phyloP scores from a whole-genome alignment of 2,329 filamentous ascomycete species.

The Teratosphaeriaceae sp. region DNA sequence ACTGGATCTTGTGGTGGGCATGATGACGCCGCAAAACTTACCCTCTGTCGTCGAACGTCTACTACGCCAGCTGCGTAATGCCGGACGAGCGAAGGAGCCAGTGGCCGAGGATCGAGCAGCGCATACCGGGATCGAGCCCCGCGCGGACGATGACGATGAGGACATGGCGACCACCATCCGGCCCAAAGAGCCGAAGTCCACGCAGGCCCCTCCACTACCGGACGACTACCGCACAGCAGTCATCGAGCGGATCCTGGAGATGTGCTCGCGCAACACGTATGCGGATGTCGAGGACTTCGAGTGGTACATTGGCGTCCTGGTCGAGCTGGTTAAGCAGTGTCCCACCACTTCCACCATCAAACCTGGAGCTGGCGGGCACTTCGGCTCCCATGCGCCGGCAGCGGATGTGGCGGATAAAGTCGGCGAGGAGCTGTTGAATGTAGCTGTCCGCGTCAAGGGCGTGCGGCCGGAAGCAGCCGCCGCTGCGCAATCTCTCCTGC shows the following conservation, averaged over 20 bases:
- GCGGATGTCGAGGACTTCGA: conserved; percentile 83
- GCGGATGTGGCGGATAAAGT: conserved; percentile 64
- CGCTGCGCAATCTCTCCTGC: conserved; percentile 69
- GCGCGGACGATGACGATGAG: conserved; percentile 52
- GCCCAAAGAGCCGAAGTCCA: conserved; percentile 43
- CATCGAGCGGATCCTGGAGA: conserved; percentile 72
- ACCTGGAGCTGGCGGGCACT: conserved; percentile 10
- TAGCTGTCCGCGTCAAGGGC: conserved; percentile 84
- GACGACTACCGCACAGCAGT: conserved; percentile 82
- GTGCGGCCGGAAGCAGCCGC: conserved; percentile 73
- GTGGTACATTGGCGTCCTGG: conserved; percentile 90
- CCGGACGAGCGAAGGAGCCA: conserved; percentile 49
- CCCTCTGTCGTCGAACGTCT: conserved; percentile 77
- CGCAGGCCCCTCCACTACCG: conserved; percentile 58
- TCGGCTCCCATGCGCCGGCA: conserved; percentile 15
- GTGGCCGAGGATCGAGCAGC: conserved; percentile 43
- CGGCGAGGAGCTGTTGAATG: conserved; percentile 78
- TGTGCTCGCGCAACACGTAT: conserved; percentile 89
- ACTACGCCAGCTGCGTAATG: conserved; percentile 72
- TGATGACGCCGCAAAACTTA: conserved; percentile 85
- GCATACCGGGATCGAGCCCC: conserved; percentile 38
- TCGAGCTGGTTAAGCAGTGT: conserved; percentile 70
- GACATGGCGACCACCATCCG: conserved; percentile 50
- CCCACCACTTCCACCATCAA: conserved; percentile 49
- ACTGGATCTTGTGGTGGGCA: conserved; percentile 82